These are phyloP conservation scores for Melaleuca quinquenervia DNA, from an alignment of 345 rosid species.

Conservation along the genomic window DNA sequence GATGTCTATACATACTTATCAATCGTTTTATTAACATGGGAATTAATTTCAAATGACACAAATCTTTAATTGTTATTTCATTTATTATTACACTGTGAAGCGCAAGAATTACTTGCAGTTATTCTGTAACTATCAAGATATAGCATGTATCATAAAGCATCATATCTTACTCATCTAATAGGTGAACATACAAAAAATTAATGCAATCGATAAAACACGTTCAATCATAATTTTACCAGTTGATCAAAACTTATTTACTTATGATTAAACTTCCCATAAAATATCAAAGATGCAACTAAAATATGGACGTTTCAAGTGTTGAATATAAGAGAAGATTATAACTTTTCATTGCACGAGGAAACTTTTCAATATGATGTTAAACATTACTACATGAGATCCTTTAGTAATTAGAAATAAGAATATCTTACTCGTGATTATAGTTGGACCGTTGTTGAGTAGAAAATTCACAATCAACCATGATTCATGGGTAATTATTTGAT, in stretches of 20 bases:
- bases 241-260: neutral
- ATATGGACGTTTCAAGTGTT: too few relatives aligned
- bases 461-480: too few relatives aligned
- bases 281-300: too few relatives aligned
- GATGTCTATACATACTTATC: neutral
- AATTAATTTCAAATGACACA: neutral
- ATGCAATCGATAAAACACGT: neutral
- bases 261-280: too few relatives aligned
- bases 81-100: neutral
- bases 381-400: too few relatives aligned
- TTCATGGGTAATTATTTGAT: too few relatives aligned
- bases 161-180: neutral
- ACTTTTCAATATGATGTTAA: too few relatives aligned
- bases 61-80: neutral
- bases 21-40: neutral
- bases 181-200: rapidly evolving
- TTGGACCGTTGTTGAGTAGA: too few relatives aligned
- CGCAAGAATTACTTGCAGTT: neutral
- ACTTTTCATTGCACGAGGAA: too few relatives aligned
- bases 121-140: neutral
- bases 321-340: too few relatives aligned
- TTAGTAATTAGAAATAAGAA: too few relatives aligned
- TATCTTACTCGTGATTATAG: too few relatives aligned
- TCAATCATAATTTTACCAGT: neutral
- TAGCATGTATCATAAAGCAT: neutral